These are phyloP conservation scores for Naegleria lovaniensis DNA, from an alignment of 208 protist genomes.

Conservation along the genomic window DNA sequence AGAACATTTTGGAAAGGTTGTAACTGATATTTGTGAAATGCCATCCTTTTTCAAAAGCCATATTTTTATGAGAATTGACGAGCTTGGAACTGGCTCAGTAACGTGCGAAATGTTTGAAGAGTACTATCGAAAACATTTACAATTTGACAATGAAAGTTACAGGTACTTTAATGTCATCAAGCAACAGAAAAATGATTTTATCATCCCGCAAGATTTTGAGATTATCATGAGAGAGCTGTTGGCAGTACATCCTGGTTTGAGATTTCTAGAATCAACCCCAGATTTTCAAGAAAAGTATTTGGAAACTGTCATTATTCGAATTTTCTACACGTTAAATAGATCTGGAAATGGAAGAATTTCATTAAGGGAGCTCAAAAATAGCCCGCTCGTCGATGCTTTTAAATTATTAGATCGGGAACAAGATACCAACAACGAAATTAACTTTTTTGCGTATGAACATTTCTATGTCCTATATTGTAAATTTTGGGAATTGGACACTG, in stretches of 20 bases:
- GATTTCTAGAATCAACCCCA: conserved; percentile 78
- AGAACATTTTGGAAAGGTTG: not conserved
- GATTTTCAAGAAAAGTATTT: conserved; percentile 87
- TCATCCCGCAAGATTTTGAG: conserved; percentile 65
- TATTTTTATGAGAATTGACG: not conserved
- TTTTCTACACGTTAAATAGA: conserved; percentile 86
- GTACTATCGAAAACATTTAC: not conserved
- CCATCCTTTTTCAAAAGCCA: not conserved
- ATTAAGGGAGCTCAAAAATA: conserved; percentile 63
- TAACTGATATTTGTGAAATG: not conserved
- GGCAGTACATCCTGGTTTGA: conserved; percentile 76
- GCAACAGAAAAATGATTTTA: not conserved
- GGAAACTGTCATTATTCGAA: conserved; percentile 86
- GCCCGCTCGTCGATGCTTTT: conserved; percentile 65
- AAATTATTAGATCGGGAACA: conserved; percentile 65
- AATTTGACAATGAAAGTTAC: not conserved
- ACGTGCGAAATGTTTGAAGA: conserved; percentile 21
- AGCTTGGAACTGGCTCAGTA: not conserved
- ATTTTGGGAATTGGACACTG: conserved; percentile 94
- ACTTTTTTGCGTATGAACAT: conserved; percentile 96
- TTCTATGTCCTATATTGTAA: conserved; percentile 98
- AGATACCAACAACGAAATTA: conserved; percentile 68
- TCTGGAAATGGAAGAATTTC: conserved; percentile 66
- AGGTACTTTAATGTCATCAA: not conserved
- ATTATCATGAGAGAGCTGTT: conserved; percentile 67